phyloP scores from a whole-genome alignment of 192 early-diverging fungal species.

The Allomyces arbusculus region DNA sequence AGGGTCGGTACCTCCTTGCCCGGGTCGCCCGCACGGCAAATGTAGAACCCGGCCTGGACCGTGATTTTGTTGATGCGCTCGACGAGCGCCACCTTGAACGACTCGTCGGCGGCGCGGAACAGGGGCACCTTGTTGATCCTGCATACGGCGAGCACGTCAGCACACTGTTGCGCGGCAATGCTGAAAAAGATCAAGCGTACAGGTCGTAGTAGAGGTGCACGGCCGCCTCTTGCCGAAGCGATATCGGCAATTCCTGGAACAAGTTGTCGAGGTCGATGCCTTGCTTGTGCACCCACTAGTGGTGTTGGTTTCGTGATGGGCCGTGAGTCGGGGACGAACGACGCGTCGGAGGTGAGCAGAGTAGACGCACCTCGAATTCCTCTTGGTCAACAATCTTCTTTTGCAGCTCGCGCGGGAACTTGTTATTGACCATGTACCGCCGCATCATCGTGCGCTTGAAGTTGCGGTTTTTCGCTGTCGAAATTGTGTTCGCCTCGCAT shows the following conservation, averaged over 20 bases:
- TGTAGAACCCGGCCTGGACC: background rate
- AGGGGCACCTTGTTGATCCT: background rate
- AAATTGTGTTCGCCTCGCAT: background rate
- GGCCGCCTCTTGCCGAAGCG: background rate
- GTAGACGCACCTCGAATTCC: background rate
- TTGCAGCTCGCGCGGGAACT: background rate
- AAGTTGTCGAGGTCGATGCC: background rate
- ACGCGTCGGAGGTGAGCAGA: too few relatives aligned
- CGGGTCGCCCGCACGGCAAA: background rate
- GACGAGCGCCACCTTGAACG: background rate
- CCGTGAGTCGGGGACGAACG: too few relatives aligned
- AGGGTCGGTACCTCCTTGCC: background rate
- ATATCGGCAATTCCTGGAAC: background rate
- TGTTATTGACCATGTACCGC: background rate
- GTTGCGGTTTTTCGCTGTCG: background rate
- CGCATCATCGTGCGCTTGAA: background rate
- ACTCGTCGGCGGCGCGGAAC: background rate
- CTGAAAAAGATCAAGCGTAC: too few relatives aligned
- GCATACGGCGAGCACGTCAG: too few relatives aligned
- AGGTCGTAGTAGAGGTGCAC: background rate
- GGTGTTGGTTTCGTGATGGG: too few relatives aligned
- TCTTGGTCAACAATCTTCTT: background rate
- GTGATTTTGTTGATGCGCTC: background rate
- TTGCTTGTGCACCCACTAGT: background rate
- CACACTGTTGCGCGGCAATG: too few relatives aligned